These are phyloP conservation scores for Symbiotaphrina buchneri DNA, from an alignment of 495 filamentous ascomycete genomes.

Conservation along the genomic window DNA sequence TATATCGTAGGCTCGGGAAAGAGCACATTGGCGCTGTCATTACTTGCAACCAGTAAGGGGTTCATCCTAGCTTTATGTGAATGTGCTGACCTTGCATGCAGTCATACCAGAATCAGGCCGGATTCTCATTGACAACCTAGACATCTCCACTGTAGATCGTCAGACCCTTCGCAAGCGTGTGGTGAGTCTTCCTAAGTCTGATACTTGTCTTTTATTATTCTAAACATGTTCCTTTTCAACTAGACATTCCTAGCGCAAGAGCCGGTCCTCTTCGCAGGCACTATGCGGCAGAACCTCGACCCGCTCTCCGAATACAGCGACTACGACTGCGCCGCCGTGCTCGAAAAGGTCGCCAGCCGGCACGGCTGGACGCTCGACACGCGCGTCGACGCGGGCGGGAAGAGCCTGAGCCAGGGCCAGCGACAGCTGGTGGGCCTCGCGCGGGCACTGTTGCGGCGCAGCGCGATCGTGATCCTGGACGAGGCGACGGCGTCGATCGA, in stretches of 20 bases:
- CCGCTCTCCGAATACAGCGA: constrained; percentile 17
- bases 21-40: no score
- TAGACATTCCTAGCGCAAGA: constrained; percentile 23
- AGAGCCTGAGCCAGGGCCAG: constrained; percentile 36
- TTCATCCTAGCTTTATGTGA: no score
- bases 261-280: background rate
- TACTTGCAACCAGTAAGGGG: no score
- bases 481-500: constrained; percentile 81
- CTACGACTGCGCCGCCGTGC: constrained; percentile 23
- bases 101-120: background rate
- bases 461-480: constrained; percentile 39
- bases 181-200: background rate
- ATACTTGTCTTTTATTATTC: no score
- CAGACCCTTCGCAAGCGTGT: background rate
- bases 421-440: constrained; percentile 36
- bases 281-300: background rate
- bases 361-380: constrained; percentile 31
- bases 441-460: constrained; percentile 31
- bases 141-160: background rate
- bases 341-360: constrained; percentile 23
- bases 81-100: no score
- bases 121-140: background rate
- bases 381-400: constrained; percentile 31
- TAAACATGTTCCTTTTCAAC: no score
- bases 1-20: no score